Evolutionary conservation across 495 filamentous ascomycete genomes (phyloP).

Genomic region (Chlorociboria aeruginascens): DNA sequence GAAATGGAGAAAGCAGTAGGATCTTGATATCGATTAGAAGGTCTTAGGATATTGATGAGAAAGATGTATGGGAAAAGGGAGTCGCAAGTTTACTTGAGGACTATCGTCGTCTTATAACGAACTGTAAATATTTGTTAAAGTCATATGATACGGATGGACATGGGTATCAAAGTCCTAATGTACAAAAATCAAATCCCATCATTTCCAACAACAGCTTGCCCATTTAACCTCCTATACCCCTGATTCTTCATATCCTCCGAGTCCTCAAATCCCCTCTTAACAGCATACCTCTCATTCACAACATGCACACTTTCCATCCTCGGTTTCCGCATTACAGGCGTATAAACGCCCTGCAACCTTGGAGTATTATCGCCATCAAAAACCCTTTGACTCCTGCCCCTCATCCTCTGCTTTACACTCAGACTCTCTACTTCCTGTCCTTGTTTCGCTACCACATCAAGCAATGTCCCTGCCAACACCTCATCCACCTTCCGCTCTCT

Average conservation of each 20-base stretch:
- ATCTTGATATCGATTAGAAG: too few species aligned
- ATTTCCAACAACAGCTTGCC: too few species aligned
- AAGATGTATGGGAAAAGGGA: too few species aligned
- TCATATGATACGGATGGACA: too few species aligned
- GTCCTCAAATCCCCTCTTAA: constrained; percentile 47
- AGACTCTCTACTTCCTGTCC: constrained; percentile 23
- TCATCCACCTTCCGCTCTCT: constrained; percentile 80
- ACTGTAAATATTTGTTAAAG: too few species aligned
- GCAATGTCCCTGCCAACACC: constrained; percentile 54
- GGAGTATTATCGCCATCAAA: constrained; percentile 59
- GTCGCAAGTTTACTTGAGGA: too few species aligned
- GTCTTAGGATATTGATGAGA: too few species aligned
- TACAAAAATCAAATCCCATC: too few species aligned
- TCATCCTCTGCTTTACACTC: constrained; percentile 7
- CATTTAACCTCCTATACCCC: constrained; percentile 20
- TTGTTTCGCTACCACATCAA: constrained; percentile 48
- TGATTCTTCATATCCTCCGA: constrained; percentile 30
- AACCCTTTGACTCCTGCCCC: constrained; percentile 38
- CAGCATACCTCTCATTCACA: constrained; percentile 66
- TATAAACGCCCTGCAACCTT: constrained; percentile 52
- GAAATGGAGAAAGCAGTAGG: too few species aligned
- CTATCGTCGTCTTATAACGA: too few species aligned
- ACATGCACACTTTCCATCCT: constrained; percentile 53
- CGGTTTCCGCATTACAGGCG: constrained; percentile 53
- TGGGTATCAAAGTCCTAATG: neutral